A percentile compares a stretch with the other conserved stretches of the same genome.
phyloP scores from a whole-genome alignment of 495 filamentous ascomycete genomes.

The Saxispiralis lemnorum region DNA sequence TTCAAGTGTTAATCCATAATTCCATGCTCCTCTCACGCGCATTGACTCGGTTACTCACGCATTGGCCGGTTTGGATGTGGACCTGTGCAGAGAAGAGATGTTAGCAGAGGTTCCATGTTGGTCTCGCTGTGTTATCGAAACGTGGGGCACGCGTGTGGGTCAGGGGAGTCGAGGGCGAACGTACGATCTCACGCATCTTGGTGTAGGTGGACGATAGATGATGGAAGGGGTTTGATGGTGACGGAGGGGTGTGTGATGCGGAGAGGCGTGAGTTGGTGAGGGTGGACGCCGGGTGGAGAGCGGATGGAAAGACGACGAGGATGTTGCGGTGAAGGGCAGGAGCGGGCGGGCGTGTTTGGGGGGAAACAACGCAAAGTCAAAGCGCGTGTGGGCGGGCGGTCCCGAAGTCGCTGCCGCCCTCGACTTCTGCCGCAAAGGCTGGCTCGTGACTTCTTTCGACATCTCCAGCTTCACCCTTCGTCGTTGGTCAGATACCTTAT shows the following conservation, averaged over 20 bases:
- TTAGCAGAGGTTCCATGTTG: slow-evolving; percentile 24
- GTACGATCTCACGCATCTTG: slow-evolving; percentile 30
- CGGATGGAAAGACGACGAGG: not conserved
- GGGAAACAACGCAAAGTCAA: not conserved
- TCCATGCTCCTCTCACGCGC: not conserved
- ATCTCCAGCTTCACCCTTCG: too few species aligned
- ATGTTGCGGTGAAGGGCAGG: not conserved
- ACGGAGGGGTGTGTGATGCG: not conserved
- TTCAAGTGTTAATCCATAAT: slow-evolving; percentile 20
- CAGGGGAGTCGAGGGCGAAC: slow-evolving; percentile 14
- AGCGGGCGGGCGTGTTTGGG: not conserved
- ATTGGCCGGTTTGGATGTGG: slow-evolving; percentile 97
- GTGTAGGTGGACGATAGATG: slow-evolving; percentile 1
- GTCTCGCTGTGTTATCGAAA: slow-evolving; percentile 21
- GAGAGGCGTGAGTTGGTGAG: slow-evolving; percentile 21
- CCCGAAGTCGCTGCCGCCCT: too few species aligned
- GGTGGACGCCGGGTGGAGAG: slow-evolving; percentile 1
- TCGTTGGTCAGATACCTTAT: too few species aligned
- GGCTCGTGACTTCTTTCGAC: too few species aligned
- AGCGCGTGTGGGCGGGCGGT: not conserved
- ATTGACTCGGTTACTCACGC: slow-evolving; percentile 42
- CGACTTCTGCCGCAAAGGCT: too few species aligned
- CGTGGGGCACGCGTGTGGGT: slow-evolving; percentile 22
- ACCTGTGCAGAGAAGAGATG: slow-evolving; percentile 43
- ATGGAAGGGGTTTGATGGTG: not conserved